Conservation (phyloP, 1,284 basidiomycete genomes). For the Tausonia pullulans region DNA sequence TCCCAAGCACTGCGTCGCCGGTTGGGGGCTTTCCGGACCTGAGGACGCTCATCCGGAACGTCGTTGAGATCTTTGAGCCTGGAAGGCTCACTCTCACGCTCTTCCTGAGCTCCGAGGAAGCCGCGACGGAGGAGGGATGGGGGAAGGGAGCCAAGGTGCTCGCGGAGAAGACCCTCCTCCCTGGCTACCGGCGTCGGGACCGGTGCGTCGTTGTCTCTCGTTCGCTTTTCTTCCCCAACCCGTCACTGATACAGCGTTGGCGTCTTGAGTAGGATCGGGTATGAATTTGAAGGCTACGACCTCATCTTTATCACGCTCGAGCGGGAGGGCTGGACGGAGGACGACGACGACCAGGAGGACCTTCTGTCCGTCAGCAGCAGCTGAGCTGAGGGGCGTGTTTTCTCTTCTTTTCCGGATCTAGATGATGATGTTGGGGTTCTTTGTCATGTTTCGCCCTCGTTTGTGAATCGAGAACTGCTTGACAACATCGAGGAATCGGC, state of each 20-base stretch:
- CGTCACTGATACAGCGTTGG: constrained; percentile 23
- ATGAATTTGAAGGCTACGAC: constrained; percentile 94
- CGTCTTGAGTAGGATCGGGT: constrained; percentile 65
- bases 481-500: too few relatives aligned
- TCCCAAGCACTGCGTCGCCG: constrained; percentile 30
- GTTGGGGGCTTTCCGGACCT: constrained; percentile 52
- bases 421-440: not conserved
- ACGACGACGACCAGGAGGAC: not conserved
- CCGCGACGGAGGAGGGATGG: constrained; percentile 54
- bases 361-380: too few relatives aligned
- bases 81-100: constrained; percentile 77
- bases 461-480: not conserved
- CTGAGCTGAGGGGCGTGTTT: too few relatives aligned
- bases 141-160: constrained; percentile 48
- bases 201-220: constrained; percentile 18
- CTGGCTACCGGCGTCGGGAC: constrained; percentile 19
- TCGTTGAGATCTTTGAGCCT: constrained; percentile 87
- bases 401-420: not conserved
- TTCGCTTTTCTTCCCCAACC: not conserved
- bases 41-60: constrained; percentile 66
- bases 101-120: constrained; percentile 57
- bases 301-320: constrained; percentile 88
- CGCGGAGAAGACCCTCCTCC: constrained; percentile 19
- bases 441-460: not conserved
- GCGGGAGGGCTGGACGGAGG: constrained; percentile 31